Conservation (phyloP, 176 grass and related monocot species). For the Chloris gayana region DNA sequence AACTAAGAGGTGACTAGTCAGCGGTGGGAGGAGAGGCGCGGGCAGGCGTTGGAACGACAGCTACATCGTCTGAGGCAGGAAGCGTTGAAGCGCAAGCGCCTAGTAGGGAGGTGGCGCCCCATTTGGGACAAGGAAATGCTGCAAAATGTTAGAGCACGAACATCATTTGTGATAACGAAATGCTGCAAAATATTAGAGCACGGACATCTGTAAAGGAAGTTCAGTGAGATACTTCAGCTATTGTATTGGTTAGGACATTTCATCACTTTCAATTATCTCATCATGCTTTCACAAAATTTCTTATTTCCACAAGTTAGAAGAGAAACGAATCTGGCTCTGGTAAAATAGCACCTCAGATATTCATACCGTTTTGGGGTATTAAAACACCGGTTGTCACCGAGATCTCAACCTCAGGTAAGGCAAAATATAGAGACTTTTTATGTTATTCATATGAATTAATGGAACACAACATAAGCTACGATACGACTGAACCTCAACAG, state of each 20-base stretch:
- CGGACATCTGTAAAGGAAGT: too few species aligned
- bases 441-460: slow-evolving; percentile 20
- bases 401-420: not conserved
- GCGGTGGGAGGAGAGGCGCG: too few species aligned
- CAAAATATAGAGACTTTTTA: not conserved
- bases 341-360: not conserved
- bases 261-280: not conserved
- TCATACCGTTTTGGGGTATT: not conserved
- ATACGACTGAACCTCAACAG: not conserved
- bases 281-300: not conserved
- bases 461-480: slow-evolving; percentile 18
- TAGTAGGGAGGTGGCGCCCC: too few species aligned
- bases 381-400: not conserved
- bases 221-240: too few species aligned
- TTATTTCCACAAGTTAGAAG: not conserved
- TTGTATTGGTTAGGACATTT: not conserved
- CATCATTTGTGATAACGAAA: too few species aligned
- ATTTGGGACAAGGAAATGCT: too few species aligned
- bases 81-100: too few species aligned
- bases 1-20: too few species aligned
- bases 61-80: too few species aligned
- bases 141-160: too few species aligned
- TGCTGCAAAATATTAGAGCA: too few species aligned
- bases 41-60: too few species aligned
- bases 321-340: not conserved